Percentiles rank a stretch among this genome's conserved stretches.
Evolutionary conservation across 2,329 filamentous ascomycete genomes (phyloP).

Genomic region (Aspergillus pseudoglaucus): DNA sequence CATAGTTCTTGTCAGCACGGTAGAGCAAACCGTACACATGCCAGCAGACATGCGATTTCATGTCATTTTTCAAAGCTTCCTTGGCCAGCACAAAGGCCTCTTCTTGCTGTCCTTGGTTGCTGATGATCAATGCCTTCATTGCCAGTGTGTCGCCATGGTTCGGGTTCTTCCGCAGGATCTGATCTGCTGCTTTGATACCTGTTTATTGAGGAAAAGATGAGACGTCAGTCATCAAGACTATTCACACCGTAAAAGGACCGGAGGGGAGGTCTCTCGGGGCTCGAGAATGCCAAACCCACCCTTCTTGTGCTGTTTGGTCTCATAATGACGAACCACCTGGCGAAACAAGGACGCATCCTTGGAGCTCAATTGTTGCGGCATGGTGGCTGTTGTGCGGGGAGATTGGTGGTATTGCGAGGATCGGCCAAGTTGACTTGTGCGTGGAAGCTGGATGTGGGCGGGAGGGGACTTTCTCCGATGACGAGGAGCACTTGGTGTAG

Average conservation of each 20-base stretch:
- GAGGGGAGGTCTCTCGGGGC: background rate
- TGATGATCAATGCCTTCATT: conserved; percentile 97
- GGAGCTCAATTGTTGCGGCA: conserved; percentile 49
- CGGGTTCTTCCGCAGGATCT: conserved; percentile 89
- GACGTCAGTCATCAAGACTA: conserved; percentile 6
- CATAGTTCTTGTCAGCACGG: conserved; percentile 91
- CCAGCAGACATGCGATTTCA: conserved; percentile 99
- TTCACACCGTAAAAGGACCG: background rate
- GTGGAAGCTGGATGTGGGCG: conserved; percentile 31
- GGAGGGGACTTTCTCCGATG: conserved; percentile 10
- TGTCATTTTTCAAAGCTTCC: conserved; percentile 85
- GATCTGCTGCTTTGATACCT: conserved; percentile 91
- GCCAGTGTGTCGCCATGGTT: conserved; percentile 97
- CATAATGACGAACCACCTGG: conserved; percentile 90
- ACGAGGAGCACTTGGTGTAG: background rate
- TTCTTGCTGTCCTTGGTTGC: conserved; percentile 81
- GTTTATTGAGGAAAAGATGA: conserved; percentile 8
- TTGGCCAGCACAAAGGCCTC: conserved; percentile 94
- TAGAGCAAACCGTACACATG: conserved; percentile 96
- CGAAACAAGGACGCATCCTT: conserved; percentile 95
- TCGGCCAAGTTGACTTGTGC: conserved; percentile 22
- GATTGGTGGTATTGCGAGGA: conserved; percentile 13
- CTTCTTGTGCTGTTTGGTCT: conserved; percentile 97
- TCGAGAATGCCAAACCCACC: conserved; percentile 35
- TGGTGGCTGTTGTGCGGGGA: conserved; percentile 28